These are phyloP conservation scores for Coniferiporia sulphurascens DNA, from an alignment of 1,284 basidiomycete genomes.

Conservation along the genomic window DNA sequence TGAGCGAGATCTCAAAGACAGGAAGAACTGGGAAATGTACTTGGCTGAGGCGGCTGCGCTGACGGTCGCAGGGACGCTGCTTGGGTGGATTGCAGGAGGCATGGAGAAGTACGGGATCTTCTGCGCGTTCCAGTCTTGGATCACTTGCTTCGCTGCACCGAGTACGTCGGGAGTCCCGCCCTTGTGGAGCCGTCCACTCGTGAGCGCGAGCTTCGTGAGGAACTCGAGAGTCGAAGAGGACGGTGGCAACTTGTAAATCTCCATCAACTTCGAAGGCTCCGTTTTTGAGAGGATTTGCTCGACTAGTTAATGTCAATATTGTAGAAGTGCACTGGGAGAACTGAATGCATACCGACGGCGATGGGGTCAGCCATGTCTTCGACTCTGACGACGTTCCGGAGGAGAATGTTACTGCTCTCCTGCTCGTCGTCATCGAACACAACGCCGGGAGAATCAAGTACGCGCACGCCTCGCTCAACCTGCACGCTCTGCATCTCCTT, in stretches of 20 bases:
- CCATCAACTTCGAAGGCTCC: slow-evolving; percentile 62
- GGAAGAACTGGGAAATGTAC: background rate
- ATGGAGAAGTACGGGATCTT: slow-evolving; percentile 87
- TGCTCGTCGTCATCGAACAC: slow-evolving; percentile 78
- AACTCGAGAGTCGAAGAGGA: slow-evolving; percentile 78
- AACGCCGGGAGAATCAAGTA: slow-evolving; percentile 96
- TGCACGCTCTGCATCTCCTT: slow-evolving; percentile 92
- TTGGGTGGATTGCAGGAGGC: slow-evolving; percentile 76
- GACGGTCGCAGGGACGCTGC: slow-evolving; percentile 58
- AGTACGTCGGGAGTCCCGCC: slow-evolving; percentile 91
- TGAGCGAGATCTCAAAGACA: background rate
- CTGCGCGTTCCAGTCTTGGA: slow-evolving; percentile 95
- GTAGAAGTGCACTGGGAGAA: slow-evolving; percentile 8
- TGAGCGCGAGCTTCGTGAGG: slow-evolving; percentile 86
- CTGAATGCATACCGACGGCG: slow-evolving; percentile 62
- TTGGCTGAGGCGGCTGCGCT: slow-evolving; percentile 13
- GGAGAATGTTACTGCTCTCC: slow-evolving; percentile 62
- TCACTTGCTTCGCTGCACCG: slow-evolving; percentile 77
- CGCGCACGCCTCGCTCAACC: slow-evolving; percentile 87
- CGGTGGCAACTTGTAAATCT: slow-evolving; percentile 78
- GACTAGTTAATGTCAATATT: slow-evolving; percentile 42
- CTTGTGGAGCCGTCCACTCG: slow-evolving; percentile 82
- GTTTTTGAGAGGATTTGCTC: slow-evolving; percentile 81
- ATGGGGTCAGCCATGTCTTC: slow-evolving; percentile 92
- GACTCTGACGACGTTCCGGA: slow-evolving; percentile 92